Percentiles rank a stretch among this genome's conserved stretches.
Conservation (phyloP, 371 early-diverging fungal genomes). For the Apophysomyces variabilis region DNA sequence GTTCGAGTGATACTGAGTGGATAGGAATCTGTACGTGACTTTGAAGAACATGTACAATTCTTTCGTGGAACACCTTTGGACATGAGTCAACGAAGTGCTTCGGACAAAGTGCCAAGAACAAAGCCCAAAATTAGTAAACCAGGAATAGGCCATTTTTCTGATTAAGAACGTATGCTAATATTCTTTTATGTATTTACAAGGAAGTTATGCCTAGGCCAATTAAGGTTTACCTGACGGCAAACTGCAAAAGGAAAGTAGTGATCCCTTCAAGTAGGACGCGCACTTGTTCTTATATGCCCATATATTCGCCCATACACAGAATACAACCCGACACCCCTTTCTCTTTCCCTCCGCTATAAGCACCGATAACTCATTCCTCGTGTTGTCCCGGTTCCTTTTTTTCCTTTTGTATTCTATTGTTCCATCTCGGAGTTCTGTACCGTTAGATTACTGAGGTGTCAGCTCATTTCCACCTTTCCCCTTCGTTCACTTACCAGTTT, state of each 20-base stretch:
- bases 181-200: too few species aligned
- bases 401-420: not conserved
- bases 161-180: too few species aligned
- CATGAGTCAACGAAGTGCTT: too few species aligned
- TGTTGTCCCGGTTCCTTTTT: conserved; percentile 5
- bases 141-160: too few species aligned
- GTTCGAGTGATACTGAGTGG: not conserved
- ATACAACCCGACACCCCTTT: not conserved
- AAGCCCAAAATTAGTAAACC: too few species aligned
- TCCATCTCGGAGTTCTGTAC: conserved; percentile 5
- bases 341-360: conserved; percentile 8
- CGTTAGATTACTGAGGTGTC: not conserved
- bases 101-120: too few species aligned
- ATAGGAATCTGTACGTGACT: not conserved
- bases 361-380: conserved; percentile 1
- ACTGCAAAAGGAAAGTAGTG: not conserved
- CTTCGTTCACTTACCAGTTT: not conserved
- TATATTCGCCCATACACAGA: not conserved
- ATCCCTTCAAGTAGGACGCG: not conserved
- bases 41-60: not conserved
- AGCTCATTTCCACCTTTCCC: not conserved
- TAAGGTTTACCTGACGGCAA: not conserved
- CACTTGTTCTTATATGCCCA: not conserved
- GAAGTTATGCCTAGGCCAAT: not conserved
- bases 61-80: too few species aligned